Conservation (phyloP, 371 early-diverging fungal species). For the Lichtheimia ramosa region DNA sequence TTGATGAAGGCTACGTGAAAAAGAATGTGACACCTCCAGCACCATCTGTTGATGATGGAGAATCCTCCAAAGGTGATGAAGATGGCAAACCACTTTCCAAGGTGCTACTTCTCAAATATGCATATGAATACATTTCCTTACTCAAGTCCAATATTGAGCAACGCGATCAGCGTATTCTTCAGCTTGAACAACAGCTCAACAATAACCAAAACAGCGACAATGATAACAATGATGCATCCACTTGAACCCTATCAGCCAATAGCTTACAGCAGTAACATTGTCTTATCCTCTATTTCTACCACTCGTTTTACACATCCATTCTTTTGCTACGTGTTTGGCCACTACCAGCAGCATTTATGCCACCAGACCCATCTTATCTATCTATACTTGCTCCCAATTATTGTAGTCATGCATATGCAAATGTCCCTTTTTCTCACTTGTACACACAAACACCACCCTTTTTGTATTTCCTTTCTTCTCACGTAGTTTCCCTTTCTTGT, state of each 20-base stretch:
- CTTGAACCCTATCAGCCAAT: too few species aligned
- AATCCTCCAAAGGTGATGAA: slow-evolving; percentile 6
- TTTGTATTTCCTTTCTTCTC: too few species aligned
- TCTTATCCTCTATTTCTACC: too few species aligned
- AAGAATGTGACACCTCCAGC: slow-evolving; percentile 25
- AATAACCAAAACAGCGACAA: neutral
- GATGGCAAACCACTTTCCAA: slow-evolving; percentile 44
- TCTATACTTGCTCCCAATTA: too few species aligned
- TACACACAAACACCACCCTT: too few species aligned
- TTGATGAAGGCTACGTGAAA: slow-evolving; percentile 67
- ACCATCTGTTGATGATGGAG: neutral
- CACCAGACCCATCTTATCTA: too few species aligned
- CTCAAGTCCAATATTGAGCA: slow-evolving; percentile 37
- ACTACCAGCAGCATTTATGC: too few species aligned
- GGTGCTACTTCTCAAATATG: slow-evolving; percentile 48
- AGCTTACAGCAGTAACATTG: too few species aligned
- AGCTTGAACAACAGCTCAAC: slow-evolving; percentile 9
- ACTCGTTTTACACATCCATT: too few species aligned
- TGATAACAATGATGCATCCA: neutral
- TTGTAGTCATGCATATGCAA: too few species aligned
- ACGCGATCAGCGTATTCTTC: slow-evolving; percentile 20
- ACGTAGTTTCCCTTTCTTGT: neutral
- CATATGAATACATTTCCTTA: slow-evolving; percentile 59
- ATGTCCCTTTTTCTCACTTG: too few species aligned
- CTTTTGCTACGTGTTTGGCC: too few species aligned